These are phyloP conservation scores for Aureobasidium vineae DNA, from an alignment of 2,329 filamentous ascomycete species.

Conservation along the genomic window DNA sequence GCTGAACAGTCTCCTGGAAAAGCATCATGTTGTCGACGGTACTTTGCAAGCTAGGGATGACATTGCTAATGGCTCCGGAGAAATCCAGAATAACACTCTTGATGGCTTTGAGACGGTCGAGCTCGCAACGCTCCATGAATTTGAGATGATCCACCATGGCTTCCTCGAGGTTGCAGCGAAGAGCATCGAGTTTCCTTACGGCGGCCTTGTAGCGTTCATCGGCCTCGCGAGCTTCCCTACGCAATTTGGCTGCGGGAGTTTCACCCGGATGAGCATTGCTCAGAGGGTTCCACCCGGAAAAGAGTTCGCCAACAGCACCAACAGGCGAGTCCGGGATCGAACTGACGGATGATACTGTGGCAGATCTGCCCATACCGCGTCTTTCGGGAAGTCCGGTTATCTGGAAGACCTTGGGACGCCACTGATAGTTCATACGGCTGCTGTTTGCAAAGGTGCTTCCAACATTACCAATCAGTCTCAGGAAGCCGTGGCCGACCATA, in stretches of 20 bases:
- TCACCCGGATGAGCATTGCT: constrained; percentile 92
- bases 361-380: constrained; percentile 72
- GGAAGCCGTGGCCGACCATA: constrained; percentile 77
- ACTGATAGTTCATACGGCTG: constrained; percentile 96
- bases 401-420: constrained; percentile 89
- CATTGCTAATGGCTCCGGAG: constrained; percentile 94
- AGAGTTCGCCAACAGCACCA: constrained; percentile 80
- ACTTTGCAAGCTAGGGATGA: constrained; percentile 92
- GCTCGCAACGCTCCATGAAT: constrained; percentile 95
- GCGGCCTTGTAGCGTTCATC: constrained; percentile 91
- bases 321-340: constrained; percentile 56
- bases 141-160: constrained; percentile 87
- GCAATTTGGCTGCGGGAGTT: constrained; percentile 79
- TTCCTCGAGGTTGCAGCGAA: constrained; percentile 94
- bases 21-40: constrained; percentile 99
- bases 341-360: constrained; percentile 61
- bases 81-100: constrained; percentile 98
- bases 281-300: constrained; percentile 89
- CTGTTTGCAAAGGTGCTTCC: constrained; percentile 96
- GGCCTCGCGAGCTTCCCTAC: constrained; percentile 82
- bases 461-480: constrained; percentile 89
- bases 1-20: constrained; percentile 98
- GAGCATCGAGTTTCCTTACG: constrained; percentile 80
- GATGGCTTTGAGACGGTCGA: constrained; percentile 94
- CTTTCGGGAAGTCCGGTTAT: constrained; percentile 84